Conservation (phyloP, 2,329 filamentous ascomycete genomes). For the Annulohypoxylon truncatum region DNA sequence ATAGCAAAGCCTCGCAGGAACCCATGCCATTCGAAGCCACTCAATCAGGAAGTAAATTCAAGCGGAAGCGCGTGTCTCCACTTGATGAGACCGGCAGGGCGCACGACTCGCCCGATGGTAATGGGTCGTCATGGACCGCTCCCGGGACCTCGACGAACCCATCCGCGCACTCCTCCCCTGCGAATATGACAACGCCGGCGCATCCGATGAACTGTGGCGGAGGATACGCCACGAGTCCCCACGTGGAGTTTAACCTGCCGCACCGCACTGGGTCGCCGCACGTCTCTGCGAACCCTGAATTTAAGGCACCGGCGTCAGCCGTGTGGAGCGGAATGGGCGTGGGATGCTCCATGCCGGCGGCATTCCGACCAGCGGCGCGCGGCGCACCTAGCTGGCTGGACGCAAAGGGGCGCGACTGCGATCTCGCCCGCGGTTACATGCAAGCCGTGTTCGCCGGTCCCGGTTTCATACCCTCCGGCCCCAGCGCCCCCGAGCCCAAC, state of each 20-base stretch:
- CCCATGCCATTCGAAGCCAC: neutral
- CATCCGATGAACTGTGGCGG: neutral
- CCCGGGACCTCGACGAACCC: slow-evolving; percentile 17
- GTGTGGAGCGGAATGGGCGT: neutral
- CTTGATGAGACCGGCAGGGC: neutral
- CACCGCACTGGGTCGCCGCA: slow-evolving; percentile 29
- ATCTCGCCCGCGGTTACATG: slow-evolving; percentile 34
- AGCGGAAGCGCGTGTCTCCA: slow-evolving; percentile 35
- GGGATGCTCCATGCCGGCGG: slow-evolving; percentile 19
- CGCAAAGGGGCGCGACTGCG: slow-evolving; percentile 28
- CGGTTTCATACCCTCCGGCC: neutral
- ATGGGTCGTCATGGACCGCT: slow-evolving; percentile 22
- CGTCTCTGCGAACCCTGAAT: neutral
- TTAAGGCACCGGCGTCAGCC: neutral
- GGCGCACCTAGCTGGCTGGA: neutral
- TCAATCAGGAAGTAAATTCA: neutral
- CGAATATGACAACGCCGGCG: neutral
- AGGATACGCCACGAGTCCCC: neutral
- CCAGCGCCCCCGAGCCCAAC: neutral
- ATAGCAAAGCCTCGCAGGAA: slow-evolving; percentile 1
- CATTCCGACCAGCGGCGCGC: slow-evolving; percentile 32
- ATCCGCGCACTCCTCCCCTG: slow-evolving; percentile 17
- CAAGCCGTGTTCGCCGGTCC: slow-evolving; percentile 26
- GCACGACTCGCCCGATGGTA: slow-evolving; percentile 6
- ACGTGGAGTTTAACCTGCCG: slow-evolving; percentile 14